These are phyloP conservation scores for Aspergillus ostianus DNA, from an alignment of 495 filamentous ascomycete species.

Conservation along the genomic window DNA sequence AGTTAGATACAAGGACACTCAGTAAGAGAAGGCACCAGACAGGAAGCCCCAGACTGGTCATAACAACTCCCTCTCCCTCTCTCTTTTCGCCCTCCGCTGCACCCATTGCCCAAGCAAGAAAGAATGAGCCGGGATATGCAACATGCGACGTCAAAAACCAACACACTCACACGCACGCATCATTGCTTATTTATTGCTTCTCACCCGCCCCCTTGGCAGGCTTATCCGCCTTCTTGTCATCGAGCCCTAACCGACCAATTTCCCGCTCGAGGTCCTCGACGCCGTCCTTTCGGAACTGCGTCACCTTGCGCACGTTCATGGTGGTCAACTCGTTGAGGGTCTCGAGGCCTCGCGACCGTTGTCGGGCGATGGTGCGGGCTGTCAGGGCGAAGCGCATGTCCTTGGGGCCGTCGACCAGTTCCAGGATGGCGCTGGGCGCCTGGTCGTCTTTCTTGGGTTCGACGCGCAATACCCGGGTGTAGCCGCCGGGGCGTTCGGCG, in stretches of 20 bases:
- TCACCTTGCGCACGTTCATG: conserved; percentile 83
- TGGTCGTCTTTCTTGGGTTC: conserved; percentile 74
- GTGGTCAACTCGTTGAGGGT: conserved; percentile 66
- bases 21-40: not conserved
- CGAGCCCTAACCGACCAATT: conserved; percentile 59
- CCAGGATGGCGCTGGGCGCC: conserved; percentile 86
- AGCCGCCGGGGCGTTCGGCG: conserved; percentile 77
- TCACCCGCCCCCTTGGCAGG: conserved; percentile 7
- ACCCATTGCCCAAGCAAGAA: not conserved
- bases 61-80: not conserved
- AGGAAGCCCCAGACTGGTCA: not conserved
- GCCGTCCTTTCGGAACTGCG: conserved; percentile 67
- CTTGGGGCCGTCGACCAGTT: conserved; percentile 90
- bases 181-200: conserved; percentile 8
- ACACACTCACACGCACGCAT: not conserved
- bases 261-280: conserved; percentile 63
- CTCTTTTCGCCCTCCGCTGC: not conserved
- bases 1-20: conserved; percentile 5
- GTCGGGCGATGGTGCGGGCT: conserved; percentile 69
- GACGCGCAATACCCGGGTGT: conserved; percentile 88
- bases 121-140: too few species aligned
- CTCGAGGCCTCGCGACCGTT: conserved; percentile 49
- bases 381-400: conserved; percentile 96
- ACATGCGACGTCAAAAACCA: not conserved
- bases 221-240: conserved; percentile 12